phyloP scores from a whole-genome alignment of 129 eudicot genomes.

The Helichrysum umbraculigerum region DNA sequence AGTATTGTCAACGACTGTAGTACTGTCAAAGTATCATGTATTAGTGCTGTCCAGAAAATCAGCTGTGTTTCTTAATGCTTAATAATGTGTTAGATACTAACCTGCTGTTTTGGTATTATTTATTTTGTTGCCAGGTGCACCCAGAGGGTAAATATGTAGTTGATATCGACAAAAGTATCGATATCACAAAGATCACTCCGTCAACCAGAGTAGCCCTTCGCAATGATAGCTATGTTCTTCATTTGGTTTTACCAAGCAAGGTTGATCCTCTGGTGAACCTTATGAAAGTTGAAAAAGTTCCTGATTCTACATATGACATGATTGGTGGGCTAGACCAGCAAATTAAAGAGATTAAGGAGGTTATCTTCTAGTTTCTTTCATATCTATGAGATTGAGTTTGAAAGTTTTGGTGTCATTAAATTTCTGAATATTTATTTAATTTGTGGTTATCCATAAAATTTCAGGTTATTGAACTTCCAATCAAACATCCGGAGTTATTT shows the following conservation, averaged over 20 bases:
- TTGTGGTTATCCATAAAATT: slow-evolving; percentile 11
- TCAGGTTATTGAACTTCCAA: slow-evolving; percentile 15
- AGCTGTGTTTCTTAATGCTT: background rate
- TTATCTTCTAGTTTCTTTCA: background rate
- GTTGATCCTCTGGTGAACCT: slow-evolving; percentile 50
- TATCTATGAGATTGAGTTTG: background rate
- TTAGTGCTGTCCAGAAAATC: background rate
- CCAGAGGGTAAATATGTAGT: slow-evolving; percentile 43
- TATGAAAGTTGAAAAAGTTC: slow-evolving; percentile 53
- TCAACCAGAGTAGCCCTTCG: slow-evolving; percentile 50
- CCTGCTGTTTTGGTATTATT: background rate
- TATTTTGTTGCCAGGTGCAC: slow-evolving; percentile 34
- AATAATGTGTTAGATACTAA: background rate
- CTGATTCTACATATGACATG: slow-evolving; percentile 50
- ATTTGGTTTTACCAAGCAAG: slow-evolving; percentile 45
- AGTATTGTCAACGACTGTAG: no score
- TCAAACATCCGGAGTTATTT: slow-evolving; percentile 2
- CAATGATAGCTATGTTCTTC: slow-evolving; percentile 41
- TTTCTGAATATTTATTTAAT: background rate
- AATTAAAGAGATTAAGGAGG: slow-evolving; percentile 50
- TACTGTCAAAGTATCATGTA: background rate
- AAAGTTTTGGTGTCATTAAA: background rate
- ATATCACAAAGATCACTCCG: slow-evolving; percentile 45
- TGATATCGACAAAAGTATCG: slow-evolving; percentile 47
- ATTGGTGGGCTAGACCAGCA: slow-evolving; percentile 53